Conservation (phyloP, 768 basidiomycete species). For the Calocybe gangraenosa region DNA sequence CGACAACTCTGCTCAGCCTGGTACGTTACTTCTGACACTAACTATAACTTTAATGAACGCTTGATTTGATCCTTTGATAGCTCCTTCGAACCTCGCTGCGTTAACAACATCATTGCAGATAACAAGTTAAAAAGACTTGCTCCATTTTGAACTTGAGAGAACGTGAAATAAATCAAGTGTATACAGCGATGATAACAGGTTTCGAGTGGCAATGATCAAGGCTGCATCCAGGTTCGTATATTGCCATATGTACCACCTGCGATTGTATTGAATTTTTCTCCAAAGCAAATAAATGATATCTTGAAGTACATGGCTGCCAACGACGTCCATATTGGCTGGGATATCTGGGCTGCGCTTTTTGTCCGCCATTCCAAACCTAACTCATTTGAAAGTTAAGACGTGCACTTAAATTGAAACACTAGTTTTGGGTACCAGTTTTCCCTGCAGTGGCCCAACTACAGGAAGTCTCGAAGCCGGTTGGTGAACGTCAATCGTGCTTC, state of each 20-base stretch:
- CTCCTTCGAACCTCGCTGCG: slow-evolving; percentile 36
- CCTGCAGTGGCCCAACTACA: slow-evolving; percentile 39
- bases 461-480: slow-evolving; percentile 41
- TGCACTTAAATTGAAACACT: too few relatives aligned
- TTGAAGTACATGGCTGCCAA: slow-evolving; percentile 35
- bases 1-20: slow-evolving; percentile 38
- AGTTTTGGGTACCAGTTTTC: slow-evolving; percentile 40
- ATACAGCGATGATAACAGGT: slow-evolving; percentile 39
- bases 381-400: not conserved
- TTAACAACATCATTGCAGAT: slow-evolving; percentile 38
- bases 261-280: not conserved
- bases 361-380: slow-evolving; percentile 22
- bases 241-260: not conserved
- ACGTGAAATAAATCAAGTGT: not conserved
- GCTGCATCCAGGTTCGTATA: slow-evolving; percentile 31
- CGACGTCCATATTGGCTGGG: slow-evolving; percentile 44
- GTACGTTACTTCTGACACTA: slow-evolving; percentile 9
- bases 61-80: slow-evolving; percentile 9
- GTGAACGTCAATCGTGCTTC: slow-evolving; percentile 27
- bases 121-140: slow-evolving; percentile 30
- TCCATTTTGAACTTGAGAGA: not conserved
- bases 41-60: not conserved
- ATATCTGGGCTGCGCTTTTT: slow-evolving; percentile 45
- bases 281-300: slow-evolving; percentile 32
- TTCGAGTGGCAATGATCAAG: slow-evolving; percentile 41